Evolutionary conservation across 139 green algal genomes (phyloP), one percentile per base, ranked within the genome.

Genomic region (Micromonas commoda): DNA sequence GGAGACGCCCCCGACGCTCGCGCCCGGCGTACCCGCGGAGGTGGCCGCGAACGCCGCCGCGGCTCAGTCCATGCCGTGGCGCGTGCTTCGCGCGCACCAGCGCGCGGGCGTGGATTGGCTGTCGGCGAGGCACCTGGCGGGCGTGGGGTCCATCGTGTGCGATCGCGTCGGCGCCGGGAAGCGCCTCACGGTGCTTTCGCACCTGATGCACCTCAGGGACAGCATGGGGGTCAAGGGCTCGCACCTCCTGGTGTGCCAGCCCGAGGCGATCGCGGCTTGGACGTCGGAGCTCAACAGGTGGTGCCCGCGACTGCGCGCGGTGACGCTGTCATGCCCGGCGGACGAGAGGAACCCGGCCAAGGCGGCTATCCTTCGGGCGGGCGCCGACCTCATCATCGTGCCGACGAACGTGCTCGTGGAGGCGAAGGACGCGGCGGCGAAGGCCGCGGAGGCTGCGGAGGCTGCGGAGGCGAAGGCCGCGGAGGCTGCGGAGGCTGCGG

Each of bases 351-450:
- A 81, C 26, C 39, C 63, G 13, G 35, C 83, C 13, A 68, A 68
- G 19, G 24, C 78, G 34, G 37, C 85, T 64, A 45, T 61, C 9
- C 23, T 61, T 57, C 45, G 45, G 54, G 86, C 86, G 0, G 19
- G 53, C 33, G 91, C 91, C 81, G 89, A 93, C 64, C 85, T 93
- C 35, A 85, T 84, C 0, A 77, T 93, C 6, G 26, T 32, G 19
- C 24, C 60, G 60, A 9, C 6, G 60, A 68, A 32, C 19, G 5
- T 68, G 60, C 5, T 68, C 60, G 60, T 16, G 19, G 60, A 19
- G 13, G 24, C 24, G 26, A 68, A 68, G 45, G 45, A 57, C 9
- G 45, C 45, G 45, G 45, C 45, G 45, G 45, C 45, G 45, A 16
- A 9, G 45, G 45, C 45, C 9, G 45, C 45, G 45, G 45, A 57